phyloP scores from a whole-genome alignment of 139 green algal species.

The Asterochloris erici region DNA sequence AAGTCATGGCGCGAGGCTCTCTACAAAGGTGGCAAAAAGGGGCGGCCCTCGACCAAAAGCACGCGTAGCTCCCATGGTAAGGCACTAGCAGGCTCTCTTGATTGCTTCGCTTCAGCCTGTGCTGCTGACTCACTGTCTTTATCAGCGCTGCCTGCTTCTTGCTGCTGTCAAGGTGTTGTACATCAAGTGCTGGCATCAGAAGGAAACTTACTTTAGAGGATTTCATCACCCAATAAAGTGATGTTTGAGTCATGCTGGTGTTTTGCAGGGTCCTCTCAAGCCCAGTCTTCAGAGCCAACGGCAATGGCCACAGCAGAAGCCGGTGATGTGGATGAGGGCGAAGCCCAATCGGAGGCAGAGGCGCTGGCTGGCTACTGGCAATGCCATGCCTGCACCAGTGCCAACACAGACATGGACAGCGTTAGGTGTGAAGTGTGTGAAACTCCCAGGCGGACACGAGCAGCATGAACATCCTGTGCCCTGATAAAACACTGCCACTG shows the following conservation, averaged over 20 bases:
- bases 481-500: too few species aligned
- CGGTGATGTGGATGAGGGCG: not conserved
- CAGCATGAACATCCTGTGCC: not conserved
- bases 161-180: not conserved
- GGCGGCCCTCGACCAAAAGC: not conserved
- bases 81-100: not conserved
- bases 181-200: not conserved
- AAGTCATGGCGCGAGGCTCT: not conserved
- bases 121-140: too few species aligned
- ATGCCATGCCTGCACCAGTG: slow-evolving; percentile 57
- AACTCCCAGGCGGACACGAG: not conserved
- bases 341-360: slow-evolving; percentile 17
- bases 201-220: not conserved
- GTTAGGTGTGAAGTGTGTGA: slow-evolving; percentile 49
- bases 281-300: not conserved
- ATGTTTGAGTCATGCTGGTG: not conserved
- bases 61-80: not conserved
- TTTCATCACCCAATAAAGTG: not conserved
- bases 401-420: slow-evolving; percentile 46
- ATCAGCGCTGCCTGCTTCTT: too few species aligned
- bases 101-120: not conserved
- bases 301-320: not conserved
- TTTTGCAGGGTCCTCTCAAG: not conserved
- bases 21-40: not conserved
- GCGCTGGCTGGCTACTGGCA: slow-evolving; percentile 49